Evolutionary conservation across 495 filamentous ascomycete species (phyloP).

Genomic region (Evansstolkia leycettana): DNA sequence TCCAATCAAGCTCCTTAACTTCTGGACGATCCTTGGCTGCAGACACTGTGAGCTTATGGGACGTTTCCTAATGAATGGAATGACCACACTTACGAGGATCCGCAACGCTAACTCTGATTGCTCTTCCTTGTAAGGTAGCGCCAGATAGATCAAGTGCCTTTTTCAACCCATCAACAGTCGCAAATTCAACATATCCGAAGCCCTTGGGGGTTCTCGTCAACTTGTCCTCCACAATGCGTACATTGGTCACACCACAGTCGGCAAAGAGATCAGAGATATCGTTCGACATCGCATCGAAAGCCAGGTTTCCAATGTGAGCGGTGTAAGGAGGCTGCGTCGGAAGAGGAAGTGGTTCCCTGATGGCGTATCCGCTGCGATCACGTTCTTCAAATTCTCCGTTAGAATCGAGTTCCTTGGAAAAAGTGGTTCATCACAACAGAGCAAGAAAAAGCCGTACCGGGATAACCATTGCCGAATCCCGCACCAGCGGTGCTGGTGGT

Average conservation of each 20-base stretch:
- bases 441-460: slow-evolving; percentile 17
- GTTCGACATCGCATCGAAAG: slow-evolving; percentile 75
- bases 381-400: slow-evolving; percentile 21
- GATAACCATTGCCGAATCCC: slow-evolving; percentile 30
- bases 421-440: slow-evolving; percentile 1
- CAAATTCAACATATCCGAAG: slow-evolving; percentile 95
- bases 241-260: slow-evolving; percentile 71
- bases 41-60: slow-evolving; percentile 16
- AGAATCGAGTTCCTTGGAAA: no score
- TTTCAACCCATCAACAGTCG: slow-evolving; percentile 76
- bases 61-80: slow-evolving; percentile 18
- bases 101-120: slow-evolving; percentile 76
- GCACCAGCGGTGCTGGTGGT: slow-evolving; percentile 24
- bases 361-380: slow-evolving; percentile 44
- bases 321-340: slow-evolving; percentile 89
- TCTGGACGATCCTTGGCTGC: slow-evolving; percentile 62
- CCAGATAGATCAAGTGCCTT: slow-evolving; percentile 76
- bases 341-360: slow-evolving; percentile 72
- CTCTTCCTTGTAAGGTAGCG: slow-evolving; percentile 68
- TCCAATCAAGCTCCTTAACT: slow-evolving; percentile 55
- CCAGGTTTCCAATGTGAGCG: slow-evolving; percentile 90
- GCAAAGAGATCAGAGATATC: slow-evolving; percentile 77
- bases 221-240: slow-evolving; percentile 93
- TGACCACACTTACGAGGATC: slow-evolving; percentile 57
- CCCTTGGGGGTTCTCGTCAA: slow-evolving; percentile 86